A percentile compares a stretch with the other conserved stretches of the same genome.
Evolutionary conservation across 495 filamentous ascomycete genomes (phyloP).

Genomic region (Xylaria curta): DNA sequence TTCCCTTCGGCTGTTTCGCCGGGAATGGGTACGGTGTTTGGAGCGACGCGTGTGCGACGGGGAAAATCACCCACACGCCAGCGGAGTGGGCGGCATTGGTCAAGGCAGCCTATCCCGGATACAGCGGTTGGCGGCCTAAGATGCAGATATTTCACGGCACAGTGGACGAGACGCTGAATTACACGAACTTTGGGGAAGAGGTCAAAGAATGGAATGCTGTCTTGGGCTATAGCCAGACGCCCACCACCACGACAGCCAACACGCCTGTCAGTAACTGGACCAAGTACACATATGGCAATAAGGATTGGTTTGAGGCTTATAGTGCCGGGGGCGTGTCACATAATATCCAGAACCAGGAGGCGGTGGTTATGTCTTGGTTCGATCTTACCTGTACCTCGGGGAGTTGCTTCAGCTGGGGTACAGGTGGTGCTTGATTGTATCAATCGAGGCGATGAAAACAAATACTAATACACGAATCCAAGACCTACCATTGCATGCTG

Average conservation of each 20-base stretch:
- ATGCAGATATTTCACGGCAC: slow-evolving; percentile 64
- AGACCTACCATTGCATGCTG: no score
- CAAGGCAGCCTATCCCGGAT: slow-evolving; percentile 54
- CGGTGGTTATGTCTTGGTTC: slow-evolving; percentile 59
- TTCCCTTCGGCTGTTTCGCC: slow-evolving; percentile 66
- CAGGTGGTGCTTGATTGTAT: slow-evolving; percentile 8
- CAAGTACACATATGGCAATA: slow-evolving; percentile 52
- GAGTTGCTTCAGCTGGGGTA: slow-evolving; percentile 50
- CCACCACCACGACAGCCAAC: slow-evolving; percentile 39
- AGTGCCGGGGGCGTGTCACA: slow-evolving; percentile 58
- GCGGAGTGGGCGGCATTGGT: slow-evolving; percentile 54
- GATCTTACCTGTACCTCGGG: slow-evolving; percentile 43
- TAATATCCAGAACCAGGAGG: slow-evolving; percentile 56
- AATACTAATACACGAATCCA: no score
- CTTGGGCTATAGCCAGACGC: slow-evolving; percentile 37
- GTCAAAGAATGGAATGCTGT: slow-evolving; percentile 59
- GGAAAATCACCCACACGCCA: slow-evolving; percentile 46
- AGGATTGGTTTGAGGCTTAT: slow-evolving; percentile 54
- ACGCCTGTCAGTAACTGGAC: slow-evolving; percentile 52
- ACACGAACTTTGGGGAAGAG: slow-evolving; percentile 57
- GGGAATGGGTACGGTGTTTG: slow-evolving; percentile 52
- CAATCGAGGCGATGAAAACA: no score
- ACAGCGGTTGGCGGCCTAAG: slow-evolving; percentile 58
- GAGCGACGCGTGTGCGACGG: slow-evolving; percentile 53
- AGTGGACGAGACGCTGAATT: slow-evolving; percentile 54